Evolutionary conservation across 2,329 filamentous ascomycete species (phyloP).

Genomic region (Daldinia sp.): DNA sequence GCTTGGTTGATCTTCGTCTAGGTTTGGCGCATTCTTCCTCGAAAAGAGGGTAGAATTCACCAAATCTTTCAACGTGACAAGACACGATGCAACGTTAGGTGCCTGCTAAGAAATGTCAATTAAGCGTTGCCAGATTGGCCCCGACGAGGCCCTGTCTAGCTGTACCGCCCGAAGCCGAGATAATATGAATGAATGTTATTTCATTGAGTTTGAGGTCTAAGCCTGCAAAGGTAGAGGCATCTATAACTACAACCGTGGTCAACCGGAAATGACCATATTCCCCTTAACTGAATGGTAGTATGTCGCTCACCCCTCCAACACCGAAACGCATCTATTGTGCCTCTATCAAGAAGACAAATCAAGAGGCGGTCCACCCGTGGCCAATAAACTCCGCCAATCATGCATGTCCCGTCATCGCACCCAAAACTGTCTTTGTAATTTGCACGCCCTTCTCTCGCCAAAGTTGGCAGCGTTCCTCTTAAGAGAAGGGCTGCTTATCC

Average conservation of each 20-base stretch:
- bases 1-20: constrained; percentile 24
- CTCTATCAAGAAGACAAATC: constrained; percentile 17
- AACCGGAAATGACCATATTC: constrained; percentile 2
- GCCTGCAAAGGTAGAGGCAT: not conserved
- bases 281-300: constrained; percentile 3
- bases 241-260: constrained; percentile 30
- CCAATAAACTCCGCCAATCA: constrained; percentile 37
- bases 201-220: constrained; percentile 14
- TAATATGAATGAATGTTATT: constrained; percentile 20
- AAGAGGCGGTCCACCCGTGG: constrained; percentile 20
- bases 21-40: constrained; percentile 12
- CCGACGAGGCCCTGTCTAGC: not conserved
- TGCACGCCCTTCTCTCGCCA: constrained; percentile 3
- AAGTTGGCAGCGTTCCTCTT: not conserved
- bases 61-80: no score
- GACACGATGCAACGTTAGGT: no score
- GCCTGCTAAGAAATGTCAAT: no score
- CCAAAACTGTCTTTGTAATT: constrained; percentile 13
- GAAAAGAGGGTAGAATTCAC: not conserved
- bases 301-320: constrained; percentile 17
- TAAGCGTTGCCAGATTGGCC: not conserved
- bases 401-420: constrained; percentile 30
- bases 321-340: constrained; percentile 29
- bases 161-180: not conserved
- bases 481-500: constrained; percentile 8